These are phyloP conservation scores for Debaryomyces prosopidis DNA, from an alignment of 805 yeast species.

Conservation along the genomic window DNA sequence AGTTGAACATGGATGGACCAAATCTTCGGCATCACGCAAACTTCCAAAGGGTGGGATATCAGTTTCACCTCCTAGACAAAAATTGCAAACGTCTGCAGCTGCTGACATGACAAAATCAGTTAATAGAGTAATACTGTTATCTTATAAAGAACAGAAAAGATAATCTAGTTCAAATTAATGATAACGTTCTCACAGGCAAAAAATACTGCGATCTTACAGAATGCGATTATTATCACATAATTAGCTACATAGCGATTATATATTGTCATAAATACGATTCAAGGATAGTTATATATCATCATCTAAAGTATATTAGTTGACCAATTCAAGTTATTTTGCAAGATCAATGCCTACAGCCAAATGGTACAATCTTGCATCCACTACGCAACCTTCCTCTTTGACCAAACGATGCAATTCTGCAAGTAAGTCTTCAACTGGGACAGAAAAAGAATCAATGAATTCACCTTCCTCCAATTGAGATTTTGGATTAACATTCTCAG, in stretches of 20 bases:
- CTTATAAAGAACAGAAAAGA: neutral
- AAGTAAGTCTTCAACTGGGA: conserved; percentile 62
- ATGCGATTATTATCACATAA: too few species aligned
- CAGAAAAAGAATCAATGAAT: conserved; percentile 84
- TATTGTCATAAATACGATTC: too few species aligned
- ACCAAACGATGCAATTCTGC: conserved; percentile 51
- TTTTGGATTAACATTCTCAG: conserved; percentile 65
- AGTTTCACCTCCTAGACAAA: conserved; percentile 40
- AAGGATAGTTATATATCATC: too few species aligned
- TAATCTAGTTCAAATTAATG: neutral
- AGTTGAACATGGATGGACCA: conserved; percentile 38
- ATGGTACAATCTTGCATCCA: conserved; percentile 88
- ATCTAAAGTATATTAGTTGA: too few species aligned
- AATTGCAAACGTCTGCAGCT: conserved; percentile 25
- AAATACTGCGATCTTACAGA: neutral
- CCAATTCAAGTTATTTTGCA: conserved; percentile 29
- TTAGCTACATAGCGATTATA: too few species aligned
- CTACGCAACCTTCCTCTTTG: conserved; percentile 61
- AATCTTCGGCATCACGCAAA: conserved; percentile 33
- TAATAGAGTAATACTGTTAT: neutral
- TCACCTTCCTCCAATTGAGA: conserved; percentile 87
- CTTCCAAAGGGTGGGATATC: conserved; percentile 43
- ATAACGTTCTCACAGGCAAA: neutral
- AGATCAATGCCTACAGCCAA: conserved; percentile 78
- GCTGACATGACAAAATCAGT: conserved; percentile 10